Percentiles rank a stretch among this genome's conserved stretches.
phyloP scores from a whole-genome alignment of 140 eudicot species.

The Anethum foeniculum region DNA sequence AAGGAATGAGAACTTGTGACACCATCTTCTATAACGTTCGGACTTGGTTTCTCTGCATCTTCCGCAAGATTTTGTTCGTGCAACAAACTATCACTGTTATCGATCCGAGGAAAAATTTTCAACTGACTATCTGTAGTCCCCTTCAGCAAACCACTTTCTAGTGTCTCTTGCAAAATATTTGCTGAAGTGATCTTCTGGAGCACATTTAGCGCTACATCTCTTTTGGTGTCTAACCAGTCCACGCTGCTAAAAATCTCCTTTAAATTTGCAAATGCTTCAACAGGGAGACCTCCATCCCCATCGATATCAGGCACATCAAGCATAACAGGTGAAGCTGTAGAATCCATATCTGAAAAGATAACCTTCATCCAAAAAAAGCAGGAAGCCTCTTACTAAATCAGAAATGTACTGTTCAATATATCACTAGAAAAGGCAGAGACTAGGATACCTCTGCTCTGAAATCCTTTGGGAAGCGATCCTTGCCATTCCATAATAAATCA shows the following conservation, averaged over 20 bases:
- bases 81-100: background rate
- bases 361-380: constrained; percentile 40
- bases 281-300: constrained; percentile 75
- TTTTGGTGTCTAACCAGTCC: constrained; percentile 64
- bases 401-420: background rate
- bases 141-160: background rate
- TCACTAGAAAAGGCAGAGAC: background rate
- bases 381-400: constrained; percentile 11
- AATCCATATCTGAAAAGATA: constrained; percentile 90
- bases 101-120: constrained; percentile 1
- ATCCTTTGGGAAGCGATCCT: constrained; percentile 53
- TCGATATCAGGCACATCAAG: constrained; percentile 48
- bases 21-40: constrained; percentile 9
- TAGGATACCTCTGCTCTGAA: constrained; percentile 69
- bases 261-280: constrained; percentile 85
- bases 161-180: constrained; percentile 13
- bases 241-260: constrained; percentile 72
- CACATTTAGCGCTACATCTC: constrained; percentile 37
- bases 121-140: background rate
- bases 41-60: constrained; percentile 7
- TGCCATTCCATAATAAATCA: constrained; percentile 61
- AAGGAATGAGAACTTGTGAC: constrained; percentile 9
- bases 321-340: constrained; percentile 37
- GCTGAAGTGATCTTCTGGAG: constrained; percentile 37
- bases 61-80: background rate